These are phyloP conservation scores for Elasticomyces elasticus DNA, from an alignment of 495 filamentous ascomycete genomes.

Conservation along the genomic window DNA sequence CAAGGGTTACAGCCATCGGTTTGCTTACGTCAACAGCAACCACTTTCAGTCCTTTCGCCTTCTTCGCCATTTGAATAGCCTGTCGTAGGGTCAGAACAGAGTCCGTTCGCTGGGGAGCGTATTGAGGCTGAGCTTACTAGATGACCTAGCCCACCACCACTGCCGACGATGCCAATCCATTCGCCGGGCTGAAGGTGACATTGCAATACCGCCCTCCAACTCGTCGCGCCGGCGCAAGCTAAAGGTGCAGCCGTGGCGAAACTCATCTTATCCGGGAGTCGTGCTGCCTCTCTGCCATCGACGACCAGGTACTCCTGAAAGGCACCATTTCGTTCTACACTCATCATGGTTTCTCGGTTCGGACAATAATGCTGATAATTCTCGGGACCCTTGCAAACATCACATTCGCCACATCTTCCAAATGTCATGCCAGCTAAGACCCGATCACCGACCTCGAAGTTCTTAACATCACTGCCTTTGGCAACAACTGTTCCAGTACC, in stretches of 20 bases:
- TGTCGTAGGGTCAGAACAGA: not conserved
- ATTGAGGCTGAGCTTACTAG: slow-evolving; percentile 35
- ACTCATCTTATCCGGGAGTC: slow-evolving; percentile 38
- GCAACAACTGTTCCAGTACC: slow-evolving; percentile 45
- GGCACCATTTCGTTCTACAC: slow-evolving; percentile 40
- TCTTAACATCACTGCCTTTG: slow-evolving; percentile 28
- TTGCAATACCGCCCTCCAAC: slow-evolving; percentile 39
- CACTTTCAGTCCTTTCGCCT: slow-evolving; percentile 40
- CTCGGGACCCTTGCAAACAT: slow-evolving; percentile 38
- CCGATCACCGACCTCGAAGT: slow-evolving; percentile 40
- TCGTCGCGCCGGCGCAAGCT: slow-evolving; percentile 47
- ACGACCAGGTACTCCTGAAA: slow-evolving; percentile 44
- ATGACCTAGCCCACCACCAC: slow-evolving; percentile 49
- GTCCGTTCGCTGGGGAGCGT: no score
- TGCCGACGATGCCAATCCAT: slow-evolving; percentile 43
- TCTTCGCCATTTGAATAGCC: slow-evolving; percentile 43
- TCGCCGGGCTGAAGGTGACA: slow-evolving; percentile 37
- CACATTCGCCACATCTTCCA: slow-evolving; percentile 39
- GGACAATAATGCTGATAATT: slow-evolving; percentile 38
- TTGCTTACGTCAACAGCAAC: slow-evolving; percentile 48
- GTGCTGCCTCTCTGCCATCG: slow-evolving; percentile 36
- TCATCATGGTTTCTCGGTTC: slow-evolving; percentile 27
- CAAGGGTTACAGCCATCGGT: no score
- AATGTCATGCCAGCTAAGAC: slow-evolving; percentile 40
- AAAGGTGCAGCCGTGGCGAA: slow-evolving; percentile 45